These are phyloP conservation scores for Phoenix roebelenii DNA, from an alignment of 176 grass and related monocot species.

Conservation along the genomic window DNA sequence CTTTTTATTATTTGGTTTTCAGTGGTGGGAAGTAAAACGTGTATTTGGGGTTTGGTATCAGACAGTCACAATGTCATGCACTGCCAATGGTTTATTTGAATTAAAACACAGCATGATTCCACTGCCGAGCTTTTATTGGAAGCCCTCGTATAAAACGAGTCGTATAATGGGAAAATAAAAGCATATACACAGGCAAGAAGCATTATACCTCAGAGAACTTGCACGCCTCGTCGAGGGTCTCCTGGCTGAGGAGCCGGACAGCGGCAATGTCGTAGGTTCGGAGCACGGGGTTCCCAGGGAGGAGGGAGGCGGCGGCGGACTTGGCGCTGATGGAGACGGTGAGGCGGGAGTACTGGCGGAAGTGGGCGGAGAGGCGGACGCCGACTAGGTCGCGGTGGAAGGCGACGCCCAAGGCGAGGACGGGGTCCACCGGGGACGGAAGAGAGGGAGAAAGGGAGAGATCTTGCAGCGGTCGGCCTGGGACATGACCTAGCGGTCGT, in stretches of 20 bases:
- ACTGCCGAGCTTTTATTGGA: no score
- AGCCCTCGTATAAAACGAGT: no score
- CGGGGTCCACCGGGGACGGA: conserved; percentile 37
- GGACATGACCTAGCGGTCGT: conserved; percentile 45
- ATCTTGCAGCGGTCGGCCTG: conserved; percentile 43
- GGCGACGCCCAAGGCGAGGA: conserved; percentile 27
- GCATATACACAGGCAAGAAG: background rate
- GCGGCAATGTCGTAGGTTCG: conserved; percentile 60
- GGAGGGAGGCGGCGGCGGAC: conserved; percentile 22
- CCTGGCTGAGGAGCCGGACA: conserved; percentile 45
- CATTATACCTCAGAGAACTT: conserved; percentile 24
- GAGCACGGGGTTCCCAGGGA: conserved; percentile 35
- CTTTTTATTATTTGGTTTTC: no score
- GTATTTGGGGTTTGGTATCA: no score
- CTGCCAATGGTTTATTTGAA: no score
- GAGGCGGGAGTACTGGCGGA: conserved; percentile 59
- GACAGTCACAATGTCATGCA: no score
- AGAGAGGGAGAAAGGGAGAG: conserved; percentile 25
- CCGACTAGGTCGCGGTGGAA: conserved; percentile 38
- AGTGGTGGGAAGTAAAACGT: no score
- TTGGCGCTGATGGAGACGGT: conserved; percentile 27
- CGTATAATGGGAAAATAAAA: background rate
- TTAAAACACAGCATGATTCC: no score
- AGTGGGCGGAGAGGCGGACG: conserved; percentile 19
- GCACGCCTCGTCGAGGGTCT: conserved; percentile 69